Evolutionary conservation across 495 filamentous ascomycete genomes (phyloP).

Genomic region (Annulohypoxylon moriforme): DNA sequence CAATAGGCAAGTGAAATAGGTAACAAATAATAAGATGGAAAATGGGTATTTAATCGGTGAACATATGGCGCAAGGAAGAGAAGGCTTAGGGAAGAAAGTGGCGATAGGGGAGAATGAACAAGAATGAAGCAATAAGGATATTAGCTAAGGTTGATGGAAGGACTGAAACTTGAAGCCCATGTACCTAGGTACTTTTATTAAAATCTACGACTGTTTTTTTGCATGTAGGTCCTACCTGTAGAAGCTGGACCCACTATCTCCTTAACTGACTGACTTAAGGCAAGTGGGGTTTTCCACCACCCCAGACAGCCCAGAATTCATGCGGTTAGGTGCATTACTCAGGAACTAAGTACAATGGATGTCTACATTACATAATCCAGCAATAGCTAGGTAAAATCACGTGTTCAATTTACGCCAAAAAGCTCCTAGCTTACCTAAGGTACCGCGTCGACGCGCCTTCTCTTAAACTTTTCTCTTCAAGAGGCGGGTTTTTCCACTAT

Average conservation of each 20-base stretch:
- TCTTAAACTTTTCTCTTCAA: slow-evolving; percentile 15
- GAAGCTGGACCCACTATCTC: not conserved
- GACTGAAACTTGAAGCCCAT: slow-evolving; percentile 12
- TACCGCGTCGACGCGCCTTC: slow-evolving; percentile 40
- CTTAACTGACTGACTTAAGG: not conserved
- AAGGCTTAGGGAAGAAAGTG: slow-evolving; percentile 15
- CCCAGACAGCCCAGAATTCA: slow-evolving; percentile 2
- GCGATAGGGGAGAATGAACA: slow-evolving; percentile 29
- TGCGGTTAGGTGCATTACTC: not conserved
- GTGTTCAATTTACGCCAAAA: slow-evolving; percentile 34
- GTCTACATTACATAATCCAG: not conserved
- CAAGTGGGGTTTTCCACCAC: slow-evolving; percentile 9
- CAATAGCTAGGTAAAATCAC: slow-evolving; percentile 19
- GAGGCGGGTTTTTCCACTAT: slow-evolving; percentile 16
- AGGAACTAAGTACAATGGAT: not conserved
- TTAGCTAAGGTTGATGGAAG: slow-evolving; percentile 32
- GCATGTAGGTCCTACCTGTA: not conserved
- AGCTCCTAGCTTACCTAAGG: slow-evolving; percentile 20
- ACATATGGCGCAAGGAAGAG: slow-evolving; percentile 12
- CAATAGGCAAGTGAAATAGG: slow-evolving; percentile 5
- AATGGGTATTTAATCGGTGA: slow-evolving; percentile 2
- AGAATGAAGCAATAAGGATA: slow-evolving; percentile 31
- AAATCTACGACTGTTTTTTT: slow-evolving; percentile 13
- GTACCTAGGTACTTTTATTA: not conserved
- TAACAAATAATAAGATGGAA: slow-evolving; percentile 17